phyloP scores from a whole-genome alignment of 139 green algal genomes.

The Chlamydomonas applanata region DNA sequence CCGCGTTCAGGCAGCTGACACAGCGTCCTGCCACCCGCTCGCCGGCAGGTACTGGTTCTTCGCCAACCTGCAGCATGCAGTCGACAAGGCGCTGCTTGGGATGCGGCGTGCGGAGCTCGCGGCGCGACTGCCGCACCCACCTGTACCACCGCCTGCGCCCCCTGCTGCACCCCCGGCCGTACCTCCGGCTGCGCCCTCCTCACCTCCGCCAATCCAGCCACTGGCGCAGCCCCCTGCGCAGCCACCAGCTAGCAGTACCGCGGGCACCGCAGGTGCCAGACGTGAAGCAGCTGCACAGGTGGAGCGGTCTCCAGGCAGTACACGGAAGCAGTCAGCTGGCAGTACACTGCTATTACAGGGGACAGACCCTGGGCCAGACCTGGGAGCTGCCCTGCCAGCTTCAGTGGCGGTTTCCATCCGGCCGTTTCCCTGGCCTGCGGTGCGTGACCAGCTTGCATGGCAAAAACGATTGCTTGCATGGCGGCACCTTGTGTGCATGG shows the following conservation, averaged over 20 bases:
- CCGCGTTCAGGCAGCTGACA: too few species aligned
- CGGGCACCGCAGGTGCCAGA: neutral
- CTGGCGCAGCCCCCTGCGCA: too few species aligned
- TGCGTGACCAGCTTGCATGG: neutral
- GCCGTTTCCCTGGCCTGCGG: constrained; percentile 74
- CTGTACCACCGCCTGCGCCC: neutral
- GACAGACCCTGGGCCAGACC: too few species aligned
- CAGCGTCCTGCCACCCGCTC: neutral
- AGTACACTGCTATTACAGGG: too few species aligned
- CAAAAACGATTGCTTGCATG: too few species aligned
- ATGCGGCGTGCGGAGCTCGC: constrained; percentile 15
- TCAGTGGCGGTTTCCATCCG: constrained; percentile 42
- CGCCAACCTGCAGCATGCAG: constrained; percentile 62
- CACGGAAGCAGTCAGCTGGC: too few species aligned
- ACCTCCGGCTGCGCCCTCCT: neutral
- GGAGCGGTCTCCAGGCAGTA: too few species aligned
- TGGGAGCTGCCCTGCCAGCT: constrained; percentile 4
- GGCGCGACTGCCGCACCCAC: neutral
- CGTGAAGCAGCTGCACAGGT: neutral
- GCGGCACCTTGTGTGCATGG: too few species aligned
- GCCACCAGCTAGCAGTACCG: neutral
- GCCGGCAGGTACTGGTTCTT: constrained; percentile 75
- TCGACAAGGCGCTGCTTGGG: constrained; percentile 55
- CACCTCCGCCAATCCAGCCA: too few species aligned
- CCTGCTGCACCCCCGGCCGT: neutral